Percentiles rank a stretch among this genome's conserved stretches.
Evolutionary conservation across 495 filamentous ascomycete genomes (phyloP).

Genomic region (Podospora didyma): DNA sequence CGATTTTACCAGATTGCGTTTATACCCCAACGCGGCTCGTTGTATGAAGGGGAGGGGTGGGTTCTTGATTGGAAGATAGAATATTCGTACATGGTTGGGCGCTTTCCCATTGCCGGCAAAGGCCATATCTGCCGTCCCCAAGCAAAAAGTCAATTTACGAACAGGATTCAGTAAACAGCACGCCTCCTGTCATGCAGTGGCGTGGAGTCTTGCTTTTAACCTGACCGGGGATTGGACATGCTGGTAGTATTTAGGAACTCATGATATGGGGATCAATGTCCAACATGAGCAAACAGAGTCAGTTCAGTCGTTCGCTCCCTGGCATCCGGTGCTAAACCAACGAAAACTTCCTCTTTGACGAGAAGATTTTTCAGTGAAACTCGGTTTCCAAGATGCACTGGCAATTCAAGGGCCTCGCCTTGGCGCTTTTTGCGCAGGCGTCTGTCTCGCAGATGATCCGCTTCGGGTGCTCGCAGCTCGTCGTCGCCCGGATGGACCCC

Average conservation of each 20-base stretch:
- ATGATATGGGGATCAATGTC: not conserved
- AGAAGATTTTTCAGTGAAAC: no score
- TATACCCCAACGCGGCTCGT: not conserved
- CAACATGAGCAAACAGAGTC: no score
- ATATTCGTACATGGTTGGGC: not conserved
- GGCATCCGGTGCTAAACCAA: no score
- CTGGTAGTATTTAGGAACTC: not conserved
- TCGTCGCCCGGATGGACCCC: constrained; percentile 36
- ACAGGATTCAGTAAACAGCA: not conserved
- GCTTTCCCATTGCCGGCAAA: no score
- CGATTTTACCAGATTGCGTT: not conserved
- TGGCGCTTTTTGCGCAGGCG: constrained; percentile 38
- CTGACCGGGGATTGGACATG: not conserved
- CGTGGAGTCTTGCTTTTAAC: not conserved
- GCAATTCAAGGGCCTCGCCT: constrained; percentile 18
- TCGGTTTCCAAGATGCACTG: constrained; percentile 23
- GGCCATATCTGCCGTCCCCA: not conserved
- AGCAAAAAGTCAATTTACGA: not conserved
- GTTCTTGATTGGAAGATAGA: not conserved
- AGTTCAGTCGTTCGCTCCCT: no score
- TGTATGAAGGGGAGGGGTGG: not conserved
- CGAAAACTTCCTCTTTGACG: no score
- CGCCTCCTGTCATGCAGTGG: not conserved
- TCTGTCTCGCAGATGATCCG: constrained; percentile 34
- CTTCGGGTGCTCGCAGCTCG: constrained; percentile 40